Evolutionary conservation across 2,329 filamentous ascomycete genomes (phyloP).

Genomic region (Tothia fuscella): DNA sequence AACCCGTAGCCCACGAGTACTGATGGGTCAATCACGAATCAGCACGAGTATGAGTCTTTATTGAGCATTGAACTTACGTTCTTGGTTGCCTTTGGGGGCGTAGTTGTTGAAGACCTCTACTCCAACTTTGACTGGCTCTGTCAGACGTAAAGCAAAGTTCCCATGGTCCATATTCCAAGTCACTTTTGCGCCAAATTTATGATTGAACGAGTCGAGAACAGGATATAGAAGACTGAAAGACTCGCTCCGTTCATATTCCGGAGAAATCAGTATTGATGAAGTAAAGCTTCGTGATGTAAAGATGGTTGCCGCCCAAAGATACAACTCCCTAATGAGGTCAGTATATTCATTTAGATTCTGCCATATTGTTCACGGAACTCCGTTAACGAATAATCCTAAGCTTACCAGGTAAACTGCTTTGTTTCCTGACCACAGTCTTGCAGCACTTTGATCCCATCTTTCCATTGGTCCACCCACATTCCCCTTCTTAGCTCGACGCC

Average conservation of each 20-base stretch:
- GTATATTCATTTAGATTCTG: not conserved
- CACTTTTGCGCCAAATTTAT: constrained; percentile 33
- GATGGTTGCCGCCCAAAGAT: constrained; percentile 39
- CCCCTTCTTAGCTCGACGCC: constrained; percentile 17
- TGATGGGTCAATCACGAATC: constrained; percentile 13
- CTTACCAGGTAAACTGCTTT: constrained; percentile 31
- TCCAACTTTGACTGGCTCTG: constrained; percentile 23
- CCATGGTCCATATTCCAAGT: constrained; percentile 33
- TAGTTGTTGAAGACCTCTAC: constrained; percentile 42
- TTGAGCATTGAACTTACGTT: constrained; percentile 22
- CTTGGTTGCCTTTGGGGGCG: constrained; percentile 40
- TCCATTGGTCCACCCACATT: constrained; percentile 27
- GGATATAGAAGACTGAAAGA: constrained; percentile 36
- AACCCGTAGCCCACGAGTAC: constrained; percentile 43
- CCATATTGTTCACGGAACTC: not conserved
- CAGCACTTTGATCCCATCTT: constrained; percentile 21
- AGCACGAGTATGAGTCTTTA: not conserved
- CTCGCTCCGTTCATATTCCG: constrained; percentile 15
- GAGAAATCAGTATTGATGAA: constrained; percentile 18
- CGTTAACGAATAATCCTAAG: not conserved
- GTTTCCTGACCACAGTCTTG: constrained; percentile 19
- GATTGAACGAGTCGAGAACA: constrained; percentile 38
- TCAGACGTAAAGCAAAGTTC: constrained; percentile 28
- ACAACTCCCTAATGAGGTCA: constrained; percentile 30
- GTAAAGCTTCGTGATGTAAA: constrained; percentile 41